Evolutionary conservation across 352 stramenopile species (phyloP), one percentile per base, ranked within the genome.

Genomic region (Pythium phragmiticola): DNA sequence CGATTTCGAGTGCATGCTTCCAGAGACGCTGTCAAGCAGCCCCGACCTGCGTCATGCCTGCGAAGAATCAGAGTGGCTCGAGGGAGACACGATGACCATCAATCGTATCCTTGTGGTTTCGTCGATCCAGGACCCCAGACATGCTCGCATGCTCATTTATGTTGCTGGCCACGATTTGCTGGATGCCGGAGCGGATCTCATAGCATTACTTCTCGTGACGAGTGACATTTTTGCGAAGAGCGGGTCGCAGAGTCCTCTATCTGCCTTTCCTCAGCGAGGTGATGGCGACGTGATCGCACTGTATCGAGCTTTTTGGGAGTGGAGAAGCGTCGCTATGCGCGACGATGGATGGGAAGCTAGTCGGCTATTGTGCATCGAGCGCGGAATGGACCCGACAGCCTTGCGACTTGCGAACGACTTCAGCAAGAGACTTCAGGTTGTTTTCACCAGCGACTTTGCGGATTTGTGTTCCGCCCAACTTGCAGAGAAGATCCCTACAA

Each of bases 371-470:
- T 55, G 28, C 19, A 55, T 16, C 0, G n/a, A 19, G 3, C 23
- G 30, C 3, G 49, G 49, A 11, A 39, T 55, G 3, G 21, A 42
- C 19, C 28, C 21, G 16, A 14, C 17, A 30, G 28, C 49, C 21
- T 26, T 55, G 11, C 28, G 49, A 13, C 30, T 55, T 36, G 49
- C 49, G 3, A 16, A 21, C 49, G 49, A 55, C 12, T 55, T 55
- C 17, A 55, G 26, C 16, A 14, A 17, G n/a, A 46, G 13, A 11
- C 50, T 57, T 17, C 33, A 17, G 16, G 17, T 26, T 7, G 4
- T 36, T 28, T 45, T 45, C 8, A 14, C 33, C 8, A n/a, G 16
- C 7, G 50, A 43, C 5, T 33, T 45, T 9, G 17, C 17, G 9
- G 3, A 47, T 14, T 34, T n/a, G 11, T 11, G 7, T 46, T 28